phyloP scores from a whole-genome alignment of 2,329 filamentous ascomycete genomes.

The Talaromyces sp. region DNA sequence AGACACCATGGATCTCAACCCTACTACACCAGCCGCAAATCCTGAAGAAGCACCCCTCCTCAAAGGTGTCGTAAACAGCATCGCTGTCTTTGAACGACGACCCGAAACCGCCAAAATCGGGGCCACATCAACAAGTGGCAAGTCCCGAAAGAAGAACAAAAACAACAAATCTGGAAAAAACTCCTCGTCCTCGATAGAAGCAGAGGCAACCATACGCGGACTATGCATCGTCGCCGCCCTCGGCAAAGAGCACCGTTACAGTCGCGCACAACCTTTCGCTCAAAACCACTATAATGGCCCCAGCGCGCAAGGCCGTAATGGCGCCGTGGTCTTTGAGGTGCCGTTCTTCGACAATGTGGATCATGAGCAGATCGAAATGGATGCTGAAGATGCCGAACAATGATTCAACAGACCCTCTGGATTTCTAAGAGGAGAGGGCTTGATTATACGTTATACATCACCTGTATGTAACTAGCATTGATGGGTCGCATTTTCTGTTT shows the following conservation, averaged over 20 bases:
- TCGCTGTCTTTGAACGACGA: constrained; percentile 81
- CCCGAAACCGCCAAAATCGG: constrained; percentile 14
- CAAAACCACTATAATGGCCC: constrained; percentile 37
- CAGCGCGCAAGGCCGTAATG: constrained; percentile 62
- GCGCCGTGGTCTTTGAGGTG: constrained; percentile 83
- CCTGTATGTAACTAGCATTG: background rate
- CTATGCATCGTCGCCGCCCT: constrained; percentile 81
- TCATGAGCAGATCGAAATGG: constrained; percentile 16
- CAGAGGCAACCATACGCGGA: constrained; percentile 46
- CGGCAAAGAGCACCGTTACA: constrained; percentile 80
- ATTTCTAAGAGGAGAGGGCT: background rate
- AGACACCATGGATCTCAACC: background rate
- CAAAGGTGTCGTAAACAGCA: constrained; percentile 80
- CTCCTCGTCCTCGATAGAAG: background rate
- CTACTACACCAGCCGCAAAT: constrained; percentile 8
- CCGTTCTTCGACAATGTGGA: constrained; percentile 40
- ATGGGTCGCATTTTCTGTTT: background rate
- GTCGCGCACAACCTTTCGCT: constrained; percentile 64
- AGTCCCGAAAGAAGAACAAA: constrained; percentile 18
- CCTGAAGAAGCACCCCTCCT: constrained; percentile 41
- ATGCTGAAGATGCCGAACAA: background rate
- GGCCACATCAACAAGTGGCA: constrained; percentile 16
- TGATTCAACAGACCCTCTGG: background rate
- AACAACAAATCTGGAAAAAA: constrained; percentile 16
- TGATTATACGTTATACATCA: background rate